Evolutionary conservation across 306 rosid genomes (phyloP), one percentile per base, ranked within the genome.

Genomic region (Astragalus glycyphyllos): DNA sequence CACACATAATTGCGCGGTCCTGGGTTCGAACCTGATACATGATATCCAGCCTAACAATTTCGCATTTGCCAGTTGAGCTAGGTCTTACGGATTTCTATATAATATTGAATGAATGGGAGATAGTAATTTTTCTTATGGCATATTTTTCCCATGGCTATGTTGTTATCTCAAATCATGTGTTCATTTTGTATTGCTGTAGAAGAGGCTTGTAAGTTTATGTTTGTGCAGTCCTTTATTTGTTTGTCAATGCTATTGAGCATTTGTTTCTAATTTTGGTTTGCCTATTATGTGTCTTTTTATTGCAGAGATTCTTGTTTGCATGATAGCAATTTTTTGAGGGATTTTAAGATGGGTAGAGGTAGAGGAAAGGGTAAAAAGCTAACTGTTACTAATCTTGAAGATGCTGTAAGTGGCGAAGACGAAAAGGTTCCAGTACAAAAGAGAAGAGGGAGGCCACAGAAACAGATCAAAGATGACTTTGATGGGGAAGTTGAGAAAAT

Each of bases 311-410:
- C 73, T 65, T 62, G 67, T 72, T 77, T 89, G 90, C 73, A 67
- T 87, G 92, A 84, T 40, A 75, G 49, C 53, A n/a, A 51, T 50
- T 50, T 58, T 71, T 79, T 47, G 23, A 75, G 69, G 64, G 76
- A 75, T 87, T 58, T 71, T 80, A 55, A 68, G 76, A 81, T 86
- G 90, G 90, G 87, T 69, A 86, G 86, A 76, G 88, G 88, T 23
- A 86, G 88, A 86, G 85, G 90, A 78, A 86, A 83, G 79, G 90
- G 84, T 50, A 86, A 83, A 76, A 86, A 86, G 74, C 67, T 79
- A 20, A 76, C 74, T 46, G 83, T 73, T 59, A 60, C 77, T 54
- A 81, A 74, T 79, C 86, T 72, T 0, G 90, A 86, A 5, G 86
- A 86, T 76, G 42, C 70, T 44, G 74, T 51, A 17, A 81, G 81